Percentiles rank a stretch among this genome's conserved stretches.
phyloP scores from a whole-genome alignment of 2,329 filamentous ascomycete genomes.

The Ophidiomyces ophidiicola region DNA sequence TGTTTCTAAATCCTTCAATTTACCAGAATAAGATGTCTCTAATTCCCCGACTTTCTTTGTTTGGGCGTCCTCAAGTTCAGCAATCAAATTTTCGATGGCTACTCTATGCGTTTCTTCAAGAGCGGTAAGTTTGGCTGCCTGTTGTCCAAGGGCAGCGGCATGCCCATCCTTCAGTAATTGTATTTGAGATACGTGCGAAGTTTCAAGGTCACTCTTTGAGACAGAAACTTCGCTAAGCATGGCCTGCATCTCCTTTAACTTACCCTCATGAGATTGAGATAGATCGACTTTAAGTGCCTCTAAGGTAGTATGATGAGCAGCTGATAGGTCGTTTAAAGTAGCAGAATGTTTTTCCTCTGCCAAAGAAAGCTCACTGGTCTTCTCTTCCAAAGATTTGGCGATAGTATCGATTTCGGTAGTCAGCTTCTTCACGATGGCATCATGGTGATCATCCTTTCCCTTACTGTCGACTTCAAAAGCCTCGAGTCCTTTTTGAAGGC shows the following conservation, averaged over 20 bases:
- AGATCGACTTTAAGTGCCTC: constrained; percentile 22
- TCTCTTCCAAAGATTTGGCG: constrained; percentile 26
- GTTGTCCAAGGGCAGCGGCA: constrained; percentile 19
- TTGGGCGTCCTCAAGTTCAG: constrained; percentile 26
- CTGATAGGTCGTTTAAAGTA: constrained; percentile 25
- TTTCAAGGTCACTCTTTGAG: constrained; percentile 10
- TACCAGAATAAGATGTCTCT: constrained; percentile 26
- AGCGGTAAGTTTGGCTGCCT: constrained; percentile 21
- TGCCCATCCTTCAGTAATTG: constrained; percentile 15
- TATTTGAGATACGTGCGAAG: constrained; percentile 11
- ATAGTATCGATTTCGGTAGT: constrained; percentile 26
- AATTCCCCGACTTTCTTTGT: constrained; percentile 28
- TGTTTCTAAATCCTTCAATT: constrained; percentile 26
- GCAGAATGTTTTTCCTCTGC: constrained; percentile 26
- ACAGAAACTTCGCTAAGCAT: constrained; percentile 15
- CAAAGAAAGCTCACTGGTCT: constrained; percentile 21
- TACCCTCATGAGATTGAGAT: constrained; percentile 13
- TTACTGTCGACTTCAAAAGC: constrained; percentile 28
- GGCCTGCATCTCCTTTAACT: constrained; percentile 14
- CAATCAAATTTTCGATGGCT: constrained; percentile 26
- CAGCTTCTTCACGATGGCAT: constrained; percentile 24
- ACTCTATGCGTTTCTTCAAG: constrained; percentile 20
- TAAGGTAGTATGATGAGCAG: constrained; percentile 26
- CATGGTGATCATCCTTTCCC: constrained; percentile 28
- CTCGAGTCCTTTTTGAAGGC: constrained; percentile 28